phyloP scores from a whole-genome alignment of 352 stramenopile species.

The Globisporangium solare region DNA sequence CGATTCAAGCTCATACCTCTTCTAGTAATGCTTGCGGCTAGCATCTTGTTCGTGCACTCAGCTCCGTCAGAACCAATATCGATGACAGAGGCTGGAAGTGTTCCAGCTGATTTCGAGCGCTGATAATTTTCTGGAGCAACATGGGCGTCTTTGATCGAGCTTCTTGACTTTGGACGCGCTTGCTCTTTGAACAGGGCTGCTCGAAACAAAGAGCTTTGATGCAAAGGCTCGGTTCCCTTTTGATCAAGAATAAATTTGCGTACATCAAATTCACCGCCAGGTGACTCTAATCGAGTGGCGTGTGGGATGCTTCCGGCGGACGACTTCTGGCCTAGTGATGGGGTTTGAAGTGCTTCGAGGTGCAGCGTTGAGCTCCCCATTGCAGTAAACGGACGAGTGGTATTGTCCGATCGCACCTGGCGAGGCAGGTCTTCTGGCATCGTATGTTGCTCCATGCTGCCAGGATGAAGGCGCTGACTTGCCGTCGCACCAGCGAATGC shows the following conservation, averaged over 20 bases:
- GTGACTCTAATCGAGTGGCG: background rate
- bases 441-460: background rate
- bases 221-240: constrained; percentile 40
- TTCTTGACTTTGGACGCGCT: background rate
- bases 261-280: constrained; percentile 45
- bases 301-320: background rate
- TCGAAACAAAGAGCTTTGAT: constrained; percentile 62
- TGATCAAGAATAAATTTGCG: constrained; percentile 62
- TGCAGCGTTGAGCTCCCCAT: constrained; percentile 30
- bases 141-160: background rate
- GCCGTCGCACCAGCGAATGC: too few relatives aligned
- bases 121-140: constrained; percentile 1
- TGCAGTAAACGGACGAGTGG: constrained; percentile 28
- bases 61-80: background rate
- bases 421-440: constrained; percentile 1
- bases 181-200: constrained; percentile 18
- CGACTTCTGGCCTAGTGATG: constrained; percentile 1
- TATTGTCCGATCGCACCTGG: too few relatives aligned
- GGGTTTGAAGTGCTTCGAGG: constrained; percentile 16
- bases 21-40: background rate
- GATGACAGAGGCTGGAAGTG: background rate
- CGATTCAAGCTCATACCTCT: constrained; percentile 15
- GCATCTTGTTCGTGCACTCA: constrained; percentile 7
- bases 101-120: background rate
- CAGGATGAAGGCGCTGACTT: too few relatives aligned